Evolutionary conservation across 257 asterid genomes (phyloP).

Genomic region (Linderniella brevidens): DNA sequence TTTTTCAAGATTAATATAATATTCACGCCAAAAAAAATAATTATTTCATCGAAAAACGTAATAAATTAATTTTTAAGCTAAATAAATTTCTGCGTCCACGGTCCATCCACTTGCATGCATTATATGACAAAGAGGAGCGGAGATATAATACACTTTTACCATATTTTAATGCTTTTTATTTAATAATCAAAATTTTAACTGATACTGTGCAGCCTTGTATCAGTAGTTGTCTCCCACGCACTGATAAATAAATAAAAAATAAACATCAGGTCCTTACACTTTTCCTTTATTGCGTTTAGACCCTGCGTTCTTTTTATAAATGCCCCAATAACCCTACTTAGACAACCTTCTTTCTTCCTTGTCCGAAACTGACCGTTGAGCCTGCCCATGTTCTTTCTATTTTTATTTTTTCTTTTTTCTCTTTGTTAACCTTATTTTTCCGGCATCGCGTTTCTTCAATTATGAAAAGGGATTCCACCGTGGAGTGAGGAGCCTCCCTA

Average conservation of each 20-base stretch:
- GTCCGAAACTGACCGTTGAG: constrained; percentile 26
- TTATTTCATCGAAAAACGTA: too few species aligned
- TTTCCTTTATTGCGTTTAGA: background rate
- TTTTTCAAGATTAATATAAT: too few species aligned
- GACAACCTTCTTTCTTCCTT: constrained; percentile 32
- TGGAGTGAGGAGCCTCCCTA: constrained; percentile 12
- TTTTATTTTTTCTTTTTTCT: constrained; percentile 4
- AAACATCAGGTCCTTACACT: background rate
- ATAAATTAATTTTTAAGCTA: too few species aligned
- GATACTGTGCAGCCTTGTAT: constrained; percentile 18
- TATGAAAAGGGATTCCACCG: background rate
- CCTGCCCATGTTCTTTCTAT: constrained; percentile 16
- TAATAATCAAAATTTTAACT: background rate
- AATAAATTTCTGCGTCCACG: too few species aligned
- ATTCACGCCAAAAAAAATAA: too few species aligned
- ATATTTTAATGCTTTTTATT: too few species aligned
- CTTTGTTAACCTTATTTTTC: background rate
- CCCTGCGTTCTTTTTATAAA: constrained; percentile 18
- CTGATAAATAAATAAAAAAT: background rate
- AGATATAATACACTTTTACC: too few species aligned
- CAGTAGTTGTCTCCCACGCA: constrained; percentile 47
- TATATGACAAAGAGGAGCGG: too few species aligned
- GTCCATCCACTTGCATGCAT: too few species aligned
- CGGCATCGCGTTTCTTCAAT: background rate
- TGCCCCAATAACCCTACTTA: constrained; percentile 8